Base-by-base conservation (phyloP, 2,329 filamentous ascomycete species). In the Colletotrichum euphorbiae region DNA sequence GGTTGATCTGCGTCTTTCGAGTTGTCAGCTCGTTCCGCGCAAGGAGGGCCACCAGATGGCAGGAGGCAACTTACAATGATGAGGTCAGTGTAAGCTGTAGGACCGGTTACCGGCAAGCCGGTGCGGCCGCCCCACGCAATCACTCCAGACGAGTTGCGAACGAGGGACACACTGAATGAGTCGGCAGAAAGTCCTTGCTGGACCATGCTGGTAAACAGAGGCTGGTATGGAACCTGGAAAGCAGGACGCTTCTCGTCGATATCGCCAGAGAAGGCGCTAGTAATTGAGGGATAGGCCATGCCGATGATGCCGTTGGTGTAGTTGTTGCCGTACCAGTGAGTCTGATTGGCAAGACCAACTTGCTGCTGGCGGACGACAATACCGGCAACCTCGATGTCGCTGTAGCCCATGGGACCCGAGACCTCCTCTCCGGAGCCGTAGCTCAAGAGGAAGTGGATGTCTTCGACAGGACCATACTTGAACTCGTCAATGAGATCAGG, bases 241-340 rank as follows among this genome's bases (percentile, higher is more conserved):
- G 76, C 80, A 7, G 77, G 70, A 4, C 76, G 74, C 48, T 83
- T 80, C n/a, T 81, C 76, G 3, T 75, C 74, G 11, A 77, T 71
- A 1, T 76, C 73, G 19, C 83, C 83, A 31, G 78, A 77, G 69
- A 81, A 87, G 12, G 80, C 82, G 57, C 80, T 85, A 1, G 84
- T 85, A 33, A 87, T 74, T 45, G 82, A 79, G 2, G 83, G 82
- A 62, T 85, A 87, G 0, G 83, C 84, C 65, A 87, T 78, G 0
- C 84, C 85, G 19, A 87, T 74, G 50, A 87, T 76, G 6, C 84
- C 85, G 62, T 82, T 83, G 24, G 84, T 86, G 48, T 81, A 71
- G 73, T 86, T 86, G 75, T 86, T 81, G 51, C 84, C 85, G 62
- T 77, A 78, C 84, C 85, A 87, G 72, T 80, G 80, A 2, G 84